These are phyloP conservation scores for Phlyctochytrium arcticum DNA, from an alignment of 192 early-diverging fungal species.

Conservation along the genomic window DNA sequence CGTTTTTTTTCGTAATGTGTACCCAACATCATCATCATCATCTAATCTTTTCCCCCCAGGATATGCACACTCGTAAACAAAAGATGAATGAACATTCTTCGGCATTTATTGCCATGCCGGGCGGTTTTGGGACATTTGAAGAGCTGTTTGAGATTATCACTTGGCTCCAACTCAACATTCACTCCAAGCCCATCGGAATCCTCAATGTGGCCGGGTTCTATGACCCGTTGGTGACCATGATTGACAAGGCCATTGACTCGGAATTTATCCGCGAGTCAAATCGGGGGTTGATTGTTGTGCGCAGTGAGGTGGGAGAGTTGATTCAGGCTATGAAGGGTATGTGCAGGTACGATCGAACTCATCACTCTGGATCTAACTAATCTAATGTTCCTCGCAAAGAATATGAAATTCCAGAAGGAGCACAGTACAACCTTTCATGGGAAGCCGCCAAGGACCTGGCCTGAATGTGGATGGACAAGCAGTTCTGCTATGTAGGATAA, in stretches of 20 bases:
- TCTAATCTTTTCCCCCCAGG: too few relatives aligned
- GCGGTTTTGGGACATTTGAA: conserved; percentile 79
- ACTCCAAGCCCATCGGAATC: conserved; percentile 73
- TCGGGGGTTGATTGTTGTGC: conserved; percentile 50
- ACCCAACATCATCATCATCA: too few relatives aligned
- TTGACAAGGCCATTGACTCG: conserved; percentile 57
- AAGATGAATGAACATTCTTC: conserved; percentile 63
- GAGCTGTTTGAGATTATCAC: conserved; percentile 81
- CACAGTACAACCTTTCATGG: conserved; percentile 3
- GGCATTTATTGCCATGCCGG: conserved; percentile 81
- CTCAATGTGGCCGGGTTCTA: conserved; percentile 79
- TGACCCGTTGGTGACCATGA: conserved; percentile 58
- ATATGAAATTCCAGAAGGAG: conserved; percentile 1
- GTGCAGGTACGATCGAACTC: background rate
- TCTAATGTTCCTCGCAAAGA: background rate
- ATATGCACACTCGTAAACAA: conserved; percentile 82
- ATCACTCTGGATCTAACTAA: background rate
- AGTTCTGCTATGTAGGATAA: background rate
- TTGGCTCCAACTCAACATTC: conserved; percentile 74
- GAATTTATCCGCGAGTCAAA: conserved; percentile 60
- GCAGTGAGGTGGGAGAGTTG: conserved; percentile 55
- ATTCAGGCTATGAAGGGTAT: conserved; percentile 27
- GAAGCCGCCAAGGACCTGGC: background rate
- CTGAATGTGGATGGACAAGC: background rate
- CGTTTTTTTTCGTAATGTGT: too few relatives aligned